Base-by-base conservation (phyloP, 441 rosid species). In the Euphorbia corollata region DNA sequence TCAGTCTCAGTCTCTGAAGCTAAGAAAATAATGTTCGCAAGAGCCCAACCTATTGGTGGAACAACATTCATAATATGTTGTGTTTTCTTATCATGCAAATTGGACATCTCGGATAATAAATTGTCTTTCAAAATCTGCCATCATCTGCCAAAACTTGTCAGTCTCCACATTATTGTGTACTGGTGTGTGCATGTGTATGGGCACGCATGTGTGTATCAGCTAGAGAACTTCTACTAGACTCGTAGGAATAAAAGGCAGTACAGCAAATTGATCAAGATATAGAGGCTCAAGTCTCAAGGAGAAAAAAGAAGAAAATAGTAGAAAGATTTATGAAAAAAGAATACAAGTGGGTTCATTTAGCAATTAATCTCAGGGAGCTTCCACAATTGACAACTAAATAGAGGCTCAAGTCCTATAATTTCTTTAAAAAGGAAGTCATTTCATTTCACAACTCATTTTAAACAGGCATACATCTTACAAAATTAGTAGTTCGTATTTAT, bases 141-240 rank as follows among this genome's bases (percentile, higher is more conserved):
- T 86, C 89, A 86, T 86, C 99, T 95, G 99, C 88, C 96, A 87
- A 67, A 76, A 79, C 82, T 82, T 84, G 84, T 92, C 82, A 95
- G 97, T 81, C 72, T 79, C 80, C 84, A 71, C 64, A 77, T 74
- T 71, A 82, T 80, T 82, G 77, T 68, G 78, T 15, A 13, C 4
- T 10, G 7, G 50, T 45, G 50, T 45, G 50, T 45, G 50, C 11
- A 9, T 45, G n/a, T 45, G 50, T 10, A 11, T 2, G 50, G 9
- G 53, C n/a, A 13, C 8, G 8, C 1, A 39, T 39, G 32, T 27
- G 32, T 27, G 32, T 30, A 64, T 64, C 59, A 34, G 43, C 43
- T 15, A 30, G 32, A n/a, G 38, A 27, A 32, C 13, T 24, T 50
- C 45, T 30, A 19, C 30, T 18, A 34, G 32, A 64, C 20, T 53